Percentiles rank a stretch among this genome's conserved stretches.
Evolutionary conservation across 2,329 filamentous ascomycete species (phyloP).

Genomic region (Diaporthe ampelina): DNA sequence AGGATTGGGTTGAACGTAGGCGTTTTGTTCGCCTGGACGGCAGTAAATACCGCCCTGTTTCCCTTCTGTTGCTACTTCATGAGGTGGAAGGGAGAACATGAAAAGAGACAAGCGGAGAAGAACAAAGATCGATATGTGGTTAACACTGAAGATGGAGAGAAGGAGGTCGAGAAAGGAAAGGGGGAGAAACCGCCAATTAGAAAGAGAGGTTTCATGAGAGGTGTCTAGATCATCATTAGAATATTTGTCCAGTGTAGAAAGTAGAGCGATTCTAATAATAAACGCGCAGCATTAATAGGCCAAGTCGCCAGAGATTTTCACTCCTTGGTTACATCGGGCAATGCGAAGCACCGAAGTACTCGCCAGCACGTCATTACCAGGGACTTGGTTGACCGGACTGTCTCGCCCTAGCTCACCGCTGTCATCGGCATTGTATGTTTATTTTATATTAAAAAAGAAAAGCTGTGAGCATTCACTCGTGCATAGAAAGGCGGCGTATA

Average conservation of each 20-base stretch:
- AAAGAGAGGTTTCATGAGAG: constrained; percentile 52
- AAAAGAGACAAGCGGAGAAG: constrained; percentile 46
- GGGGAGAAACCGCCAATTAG: constrained; percentile 48
- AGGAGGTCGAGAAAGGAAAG: constrained; percentile 48
- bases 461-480: too few species aligned
- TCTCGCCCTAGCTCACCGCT: too few species aligned
- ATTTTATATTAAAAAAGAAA: too few species aligned
- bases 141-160: constrained; percentile 45
- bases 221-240: constrained; percentile 39
- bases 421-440: too few species aligned
- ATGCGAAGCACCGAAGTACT: too few species aligned
- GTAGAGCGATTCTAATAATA: too few species aligned
- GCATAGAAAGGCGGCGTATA: too few species aligned
- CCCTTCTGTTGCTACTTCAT: constrained; percentile 61
- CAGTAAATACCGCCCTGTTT: constrained; percentile 66
- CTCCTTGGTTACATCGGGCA: too few species aligned
- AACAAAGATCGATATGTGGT: constrained; percentile 49
- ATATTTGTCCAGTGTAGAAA: not conserved
- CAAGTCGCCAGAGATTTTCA: not conserved
- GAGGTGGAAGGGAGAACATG: constrained; percentile 56
- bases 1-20: constrained; percentile 73
- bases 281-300: not conserved
- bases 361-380: too few species aligned
- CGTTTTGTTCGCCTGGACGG: constrained; percentile 70
- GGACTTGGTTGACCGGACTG: too few species aligned